Percentiles rank a stretch among this genome's conserved stretches.
Conservation (phyloP, 176 grass and related monocot genomes). For the Chrysopogon serrulatus region DNA sequence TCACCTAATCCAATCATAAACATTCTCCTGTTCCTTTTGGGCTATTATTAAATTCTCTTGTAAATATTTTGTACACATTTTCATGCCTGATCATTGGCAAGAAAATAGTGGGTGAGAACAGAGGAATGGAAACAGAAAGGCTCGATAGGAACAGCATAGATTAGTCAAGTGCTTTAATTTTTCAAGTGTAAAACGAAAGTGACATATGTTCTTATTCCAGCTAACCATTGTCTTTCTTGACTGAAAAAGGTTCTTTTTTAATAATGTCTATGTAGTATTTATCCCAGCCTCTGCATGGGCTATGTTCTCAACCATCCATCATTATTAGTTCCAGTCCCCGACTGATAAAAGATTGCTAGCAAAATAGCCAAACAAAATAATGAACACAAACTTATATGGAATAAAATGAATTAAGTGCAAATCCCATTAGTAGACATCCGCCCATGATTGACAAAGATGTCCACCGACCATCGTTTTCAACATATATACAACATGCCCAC, state of each 20-base stretch:
- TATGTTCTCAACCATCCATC: neutral
- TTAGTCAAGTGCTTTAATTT: conserved; percentile 16
- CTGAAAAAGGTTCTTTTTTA: neutral
- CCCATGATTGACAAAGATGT: neutral
- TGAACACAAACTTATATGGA: neutral
- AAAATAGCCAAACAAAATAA: neutral
- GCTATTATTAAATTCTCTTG: neutral
- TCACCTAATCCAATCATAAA: conserved; percentile 34
- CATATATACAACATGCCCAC: neutral
- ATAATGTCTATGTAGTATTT: neutral
- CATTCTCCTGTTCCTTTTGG: neutral
- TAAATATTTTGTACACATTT: conserved; percentile 2
- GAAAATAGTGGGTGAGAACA: conserved; percentile 27
- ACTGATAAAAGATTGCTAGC: neutral
- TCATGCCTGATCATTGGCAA: conserved; percentile 32
- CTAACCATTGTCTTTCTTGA: neutral
- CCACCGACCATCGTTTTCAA: neutral
- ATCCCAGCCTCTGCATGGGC: neutral
- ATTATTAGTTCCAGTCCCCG: neutral
- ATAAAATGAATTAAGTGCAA: neutral
- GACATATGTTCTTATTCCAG: conserved; percentile 22
- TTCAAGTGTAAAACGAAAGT: conserved; percentile 6
- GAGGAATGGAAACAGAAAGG: conserved; percentile 5
- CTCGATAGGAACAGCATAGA: conserved; percentile 29
- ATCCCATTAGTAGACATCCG: neutral